Conservation (phyloP, 116 monocot genomes). For the Iris pallida region DNA sequence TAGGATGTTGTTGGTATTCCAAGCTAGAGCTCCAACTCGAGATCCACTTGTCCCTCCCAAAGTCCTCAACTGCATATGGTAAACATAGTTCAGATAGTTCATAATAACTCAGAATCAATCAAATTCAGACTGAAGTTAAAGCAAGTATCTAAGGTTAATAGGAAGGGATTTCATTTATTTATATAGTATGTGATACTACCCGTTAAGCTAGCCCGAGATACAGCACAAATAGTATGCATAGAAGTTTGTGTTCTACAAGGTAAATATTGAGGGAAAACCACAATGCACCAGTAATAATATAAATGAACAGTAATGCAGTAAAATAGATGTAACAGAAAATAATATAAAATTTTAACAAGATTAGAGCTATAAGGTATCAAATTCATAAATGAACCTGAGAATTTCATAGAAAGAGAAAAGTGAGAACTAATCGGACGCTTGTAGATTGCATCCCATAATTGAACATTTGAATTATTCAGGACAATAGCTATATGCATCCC, state of each 20-base stretch:
- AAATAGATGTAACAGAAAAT: background rate
- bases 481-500: constrained; percentile 52
- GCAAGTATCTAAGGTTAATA: no score
- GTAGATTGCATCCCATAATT: constrained; percentile 55
- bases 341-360: no score
- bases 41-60: constrained; percentile 44
- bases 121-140: background rate
- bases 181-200: no score
- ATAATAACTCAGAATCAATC: background rate
- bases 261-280: no score
- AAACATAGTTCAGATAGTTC: no score
- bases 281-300: no score
- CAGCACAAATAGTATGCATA: no score
- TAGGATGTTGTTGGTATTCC: constrained; percentile 47
- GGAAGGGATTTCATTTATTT: no score
- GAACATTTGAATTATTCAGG: constrained; percentile 49
- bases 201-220: no score
- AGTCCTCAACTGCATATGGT: constrained; percentile 41
- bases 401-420: background rate
- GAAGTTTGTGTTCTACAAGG: no score
- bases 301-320: background rate
- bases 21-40: constrained; percentile 63
- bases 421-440: constrained; percentile 27
- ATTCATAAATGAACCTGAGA: no score
- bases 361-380: no score